Evolutionary conservation across 257 asterid genomes (phyloP), one percentile per base, ranked within the genome.

Genomic region (Salvia rosmarinus): DNA sequence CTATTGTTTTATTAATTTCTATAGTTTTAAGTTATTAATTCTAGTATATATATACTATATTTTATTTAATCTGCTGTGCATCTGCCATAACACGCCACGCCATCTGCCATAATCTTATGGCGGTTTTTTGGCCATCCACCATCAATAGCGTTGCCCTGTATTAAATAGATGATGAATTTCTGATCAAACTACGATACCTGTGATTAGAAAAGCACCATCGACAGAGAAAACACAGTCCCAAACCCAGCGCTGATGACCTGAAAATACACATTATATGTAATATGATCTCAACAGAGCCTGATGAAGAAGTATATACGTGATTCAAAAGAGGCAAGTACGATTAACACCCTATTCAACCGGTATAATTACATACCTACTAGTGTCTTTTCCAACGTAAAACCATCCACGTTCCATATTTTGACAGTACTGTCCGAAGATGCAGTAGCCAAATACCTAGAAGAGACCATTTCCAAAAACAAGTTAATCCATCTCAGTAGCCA

Each of bases 141-240:
- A n/a, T n/a, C n/a, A n/a, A n/a, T n/a, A n/a, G n/a, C n/a, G n/a
- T 4, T 34, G 39, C 7, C 32, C 32, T 28, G 4, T 28, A 28
- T 28, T 28, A 28, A 28, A 1, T 28, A 28, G 32, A 28, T 28
- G 32, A 28, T 4, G 32, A 28, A 35, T 47, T 52, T 61, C 34
- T 30, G 23, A 50, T 43, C 13, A 40, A 61, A 32, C 13, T 20
- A 37, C 16, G 9, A 60, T 87, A 93, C 98, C 96, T 79, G 97
- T 87, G 83, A 93, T 89, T 60, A 90, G 88, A 80, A 82, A 94
- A 72, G 96, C 96, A 74, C 98, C 99, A 67, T 91, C 99, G 0
- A 89, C 96, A 10, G 98, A 94, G 86, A 91, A 94, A 63, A 94
- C 96, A 69, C 99, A 94, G 83, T 89, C 99, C 96, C 99, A 89